These are phyloP conservation scores for Theobroma cacao DNA, from an alignment of 345 rosid genomes.

Conservation along the genomic window DNA sequence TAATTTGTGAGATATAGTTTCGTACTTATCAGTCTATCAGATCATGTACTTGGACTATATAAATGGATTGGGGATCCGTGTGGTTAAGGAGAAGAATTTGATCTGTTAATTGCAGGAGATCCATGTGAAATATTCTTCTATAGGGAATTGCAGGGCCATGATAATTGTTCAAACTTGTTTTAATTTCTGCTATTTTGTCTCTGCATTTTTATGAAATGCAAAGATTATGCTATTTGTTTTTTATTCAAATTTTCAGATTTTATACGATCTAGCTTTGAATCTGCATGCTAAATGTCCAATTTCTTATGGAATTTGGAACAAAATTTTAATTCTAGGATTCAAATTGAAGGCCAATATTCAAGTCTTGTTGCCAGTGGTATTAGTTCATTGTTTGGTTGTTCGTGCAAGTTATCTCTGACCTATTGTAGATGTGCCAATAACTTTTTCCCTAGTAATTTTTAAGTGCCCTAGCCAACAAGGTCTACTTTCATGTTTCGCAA, in stretches of 20 bases:
- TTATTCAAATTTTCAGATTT: not conserved
- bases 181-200: not conserved
- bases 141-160: not conserved
- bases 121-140: not conserved
- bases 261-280: not conserved
- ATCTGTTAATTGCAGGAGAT: not conserved
- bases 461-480: not conserved
- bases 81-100: not conserved
- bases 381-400: not conserved
- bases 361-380: not conserved
- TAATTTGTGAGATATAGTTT: not conserved
- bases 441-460: not conserved
- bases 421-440: not conserved
- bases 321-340: not conserved
- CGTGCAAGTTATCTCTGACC: not conserved
- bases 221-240: not conserved
- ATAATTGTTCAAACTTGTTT: not conserved
- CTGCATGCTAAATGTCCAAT: not conserved
- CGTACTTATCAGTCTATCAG: too few species aligned
- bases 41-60: not conserved
- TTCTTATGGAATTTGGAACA: not conserved
- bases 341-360: not conserved
- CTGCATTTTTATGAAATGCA: slow-evolving; percentile 3
- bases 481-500: not conserved
- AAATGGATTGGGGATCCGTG: not conserved